phyloP scores from a whole-genome alignment of 2,329 filamentous ascomycete genomes.

The Penicillium hordei region DNA sequence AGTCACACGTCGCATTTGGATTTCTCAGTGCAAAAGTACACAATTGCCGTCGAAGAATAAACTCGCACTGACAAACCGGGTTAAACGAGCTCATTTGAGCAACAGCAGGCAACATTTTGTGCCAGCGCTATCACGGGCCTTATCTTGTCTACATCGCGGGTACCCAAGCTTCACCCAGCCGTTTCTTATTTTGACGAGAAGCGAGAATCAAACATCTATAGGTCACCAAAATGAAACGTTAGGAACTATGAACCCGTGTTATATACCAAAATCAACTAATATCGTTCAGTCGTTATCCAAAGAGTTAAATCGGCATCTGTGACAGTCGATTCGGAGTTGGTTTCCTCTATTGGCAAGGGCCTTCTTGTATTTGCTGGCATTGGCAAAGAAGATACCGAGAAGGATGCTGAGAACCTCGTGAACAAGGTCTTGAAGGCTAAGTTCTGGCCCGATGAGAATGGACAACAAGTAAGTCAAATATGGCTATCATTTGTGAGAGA shows the following conservation, averaged over 20 bases:
- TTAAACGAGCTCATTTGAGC: not conserved
- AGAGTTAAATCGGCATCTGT: slow-evolving; percentile 93
- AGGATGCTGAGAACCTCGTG: slow-evolving; percentile 81
- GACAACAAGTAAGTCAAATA: slow-evolving; percentile 56
- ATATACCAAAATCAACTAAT: slow-evolving; percentile 6
- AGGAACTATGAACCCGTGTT: not conserved
- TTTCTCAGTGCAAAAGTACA: not conserved
- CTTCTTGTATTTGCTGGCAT: slow-evolving; percentile 89
- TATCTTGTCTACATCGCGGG: not conserved
- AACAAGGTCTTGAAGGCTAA: slow-evolving; percentile 85
- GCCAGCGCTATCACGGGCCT: not conserved
- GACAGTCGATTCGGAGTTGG: slow-evolving; percentile 83
- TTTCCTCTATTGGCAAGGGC: slow-evolving; percentile 89
- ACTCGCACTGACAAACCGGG: not conserved
- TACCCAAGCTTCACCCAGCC: not conserved
- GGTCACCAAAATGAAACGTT: slow-evolving; percentile 5
- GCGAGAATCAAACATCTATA: not conserved
- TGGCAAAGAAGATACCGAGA: slow-evolving; percentile 83
- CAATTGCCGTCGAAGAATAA: not conserved
- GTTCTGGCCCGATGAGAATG: slow-evolving; percentile 82
- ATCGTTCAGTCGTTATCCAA: slow-evolving; percentile 76
- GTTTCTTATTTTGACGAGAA: not conserved
- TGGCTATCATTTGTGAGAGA: no score
- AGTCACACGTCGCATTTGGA: not conserved
- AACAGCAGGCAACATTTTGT: not conserved